Conservation (phyloP, 78 protist genomes). For the Dictyostelium purpureum region DNA sequence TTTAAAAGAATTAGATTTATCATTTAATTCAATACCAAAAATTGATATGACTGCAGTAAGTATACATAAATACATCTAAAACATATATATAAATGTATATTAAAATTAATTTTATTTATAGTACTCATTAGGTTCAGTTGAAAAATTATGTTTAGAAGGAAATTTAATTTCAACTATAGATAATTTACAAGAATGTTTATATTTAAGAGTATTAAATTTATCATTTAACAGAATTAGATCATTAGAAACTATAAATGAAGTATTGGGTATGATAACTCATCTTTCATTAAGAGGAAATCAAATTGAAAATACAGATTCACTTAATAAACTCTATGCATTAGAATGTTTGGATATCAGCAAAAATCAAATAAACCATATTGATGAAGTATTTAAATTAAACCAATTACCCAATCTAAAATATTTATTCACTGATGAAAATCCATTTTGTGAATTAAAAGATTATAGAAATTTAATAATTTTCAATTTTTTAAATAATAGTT, state of each 20-base stretch:
- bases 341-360: constrained; percentile 45
- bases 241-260: not conserved
- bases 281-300: constrained; percentile 13
- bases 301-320: constrained; percentile 22
- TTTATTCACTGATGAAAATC: constrained; percentile 35
- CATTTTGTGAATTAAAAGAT: constrained; percentile 41
- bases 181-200: constrained; percentile 63
- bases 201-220: not conserved
- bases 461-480: constrained; percentile 32
- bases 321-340: constrained; percentile 32
- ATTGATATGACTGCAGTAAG: constrained; percentile 58
- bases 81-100: not conserved
- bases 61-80: not conserved
- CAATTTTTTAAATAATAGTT: not conserved
- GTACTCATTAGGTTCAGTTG: constrained; percentile 15
- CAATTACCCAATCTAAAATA: constrained; percentile 4
- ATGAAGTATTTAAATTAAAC: constrained; percentile 29
- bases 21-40: constrained; percentile 46
- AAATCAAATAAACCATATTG: constrained; percentile 28
- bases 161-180: constrained; percentile 43
- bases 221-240: not conserved
- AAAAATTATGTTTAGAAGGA: constrained; percentile 44
- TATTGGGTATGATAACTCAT: constrained; percentile 32
- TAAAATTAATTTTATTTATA: not conserved
- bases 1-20: constrained; percentile 16